Evolutionary conservation across 495 filamentous ascomycete genomes (phyloP), one percentile per base, ranked within the genome.

Genomic region (Penicillium ucsense): DNA sequence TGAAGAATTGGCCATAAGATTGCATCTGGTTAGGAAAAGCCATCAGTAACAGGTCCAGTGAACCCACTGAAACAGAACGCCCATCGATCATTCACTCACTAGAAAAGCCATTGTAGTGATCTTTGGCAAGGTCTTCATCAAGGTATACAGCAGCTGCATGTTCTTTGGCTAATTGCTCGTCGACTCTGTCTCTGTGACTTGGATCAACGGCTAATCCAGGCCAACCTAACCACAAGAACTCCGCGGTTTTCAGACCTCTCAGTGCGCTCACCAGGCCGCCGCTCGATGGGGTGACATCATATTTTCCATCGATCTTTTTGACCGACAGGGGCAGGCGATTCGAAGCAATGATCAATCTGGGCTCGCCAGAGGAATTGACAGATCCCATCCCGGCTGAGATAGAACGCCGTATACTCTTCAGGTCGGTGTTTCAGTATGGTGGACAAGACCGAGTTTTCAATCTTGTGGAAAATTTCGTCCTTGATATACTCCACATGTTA

Each of bases 211-310:
- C 83, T 35, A 90, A 60, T 10, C 88, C 88, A 3, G 88, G 86
- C 88, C 88, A 94, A 38, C 88, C 88, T 62, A 90, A 91, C 88
- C 88, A 94, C 52, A 84, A 79, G 66, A 91, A 92, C 36, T 78
- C 86, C 27, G 85, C 89, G 3, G 81, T 76, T 63, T 89, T 81
- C 47, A 94, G 67, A 11, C 88, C 88, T 49, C 81, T 85, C 44
- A 94, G 65, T 5, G 87, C 88, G n/a, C 80, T 89, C 47, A 94
- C 86, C 9, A 94, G 78, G 11, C 88, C 88, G 39, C 88, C 88
- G n/a, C 87, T 91, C 11, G 87, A 91, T 80, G 89, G 89, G 63
- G 77, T 81, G 61, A 89, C 88, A 41, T 77, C 72, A 65, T 88
- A 94, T n/a, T 53, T 55, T 38, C 78, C 79, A 27, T 89, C 83